Conservation (phyloP, 768 basidiomycete species). For the Pholiota conissans region DNA sequence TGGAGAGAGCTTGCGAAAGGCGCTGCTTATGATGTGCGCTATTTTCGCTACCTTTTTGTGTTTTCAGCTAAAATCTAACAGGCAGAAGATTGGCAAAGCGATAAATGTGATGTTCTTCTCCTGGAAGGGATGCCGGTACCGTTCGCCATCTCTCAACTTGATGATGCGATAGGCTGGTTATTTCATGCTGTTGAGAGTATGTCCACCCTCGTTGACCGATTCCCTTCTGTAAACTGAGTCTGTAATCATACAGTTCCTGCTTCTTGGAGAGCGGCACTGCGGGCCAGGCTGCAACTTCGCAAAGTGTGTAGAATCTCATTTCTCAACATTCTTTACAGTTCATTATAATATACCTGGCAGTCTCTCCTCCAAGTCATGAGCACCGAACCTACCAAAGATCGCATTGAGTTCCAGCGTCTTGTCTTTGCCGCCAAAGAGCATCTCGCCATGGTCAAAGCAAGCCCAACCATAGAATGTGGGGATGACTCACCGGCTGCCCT, state of each 20-base stretch:
- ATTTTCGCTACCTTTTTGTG: constrained; percentile 7
- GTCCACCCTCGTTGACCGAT: constrained; percentile 8
- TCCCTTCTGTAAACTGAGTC: too few species aligned
- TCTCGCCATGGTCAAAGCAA: constrained; percentile 38
- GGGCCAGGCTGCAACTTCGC: constrained; percentile 54
- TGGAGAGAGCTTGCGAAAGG: constrained; percentile 84
- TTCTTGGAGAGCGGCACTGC: constrained; percentile 52
- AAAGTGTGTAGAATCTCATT: constrained; percentile 41
- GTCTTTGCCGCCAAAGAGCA: constrained; percentile 39
- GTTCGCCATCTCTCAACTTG: constrained; percentile 52
- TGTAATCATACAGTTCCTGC: constrained; percentile 37
- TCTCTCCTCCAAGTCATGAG: constrained; percentile 51
- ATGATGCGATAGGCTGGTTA: constrained; percentile 66
- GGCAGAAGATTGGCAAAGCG: constrained; percentile 89
- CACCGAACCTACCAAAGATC: constrained; percentile 36
- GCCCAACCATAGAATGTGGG: constrained; percentile 35
- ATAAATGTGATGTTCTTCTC: constrained; percentile 81
- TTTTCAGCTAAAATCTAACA: constrained; percentile 29
- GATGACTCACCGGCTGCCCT: constrained; percentile 47
- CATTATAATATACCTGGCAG: constrained; percentile 28
- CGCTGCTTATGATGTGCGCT: constrained; percentile 73
- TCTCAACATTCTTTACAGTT: neutral
- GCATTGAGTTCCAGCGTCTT: constrained; percentile 35
- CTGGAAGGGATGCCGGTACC: constrained; percentile 61
- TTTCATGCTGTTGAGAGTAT: constrained; percentile 42